phyloP scores from a whole-genome alignment of 306 rosid genomes.

The Urtica urens region DNA sequence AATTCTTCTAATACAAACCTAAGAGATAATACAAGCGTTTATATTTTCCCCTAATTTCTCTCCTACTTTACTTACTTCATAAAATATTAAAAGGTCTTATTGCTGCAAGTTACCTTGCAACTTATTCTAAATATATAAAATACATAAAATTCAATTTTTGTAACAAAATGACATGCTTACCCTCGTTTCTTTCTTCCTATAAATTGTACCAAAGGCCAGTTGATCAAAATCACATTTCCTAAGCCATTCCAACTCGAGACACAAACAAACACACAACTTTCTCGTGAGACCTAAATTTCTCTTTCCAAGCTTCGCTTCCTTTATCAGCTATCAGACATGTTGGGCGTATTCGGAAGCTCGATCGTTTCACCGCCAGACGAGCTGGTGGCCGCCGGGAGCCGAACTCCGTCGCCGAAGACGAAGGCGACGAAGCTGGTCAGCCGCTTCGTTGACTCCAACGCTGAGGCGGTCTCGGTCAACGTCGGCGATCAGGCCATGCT shows the following conservation, averaged over 20 bases:
- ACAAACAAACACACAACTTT: not conserved
- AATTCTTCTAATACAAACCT: too few species aligned
- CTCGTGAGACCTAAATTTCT: not conserved
- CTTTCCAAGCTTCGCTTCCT: too few species aligned
- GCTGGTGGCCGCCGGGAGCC: constrained; percentile 77
- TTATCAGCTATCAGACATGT: constrained; percentile 26
- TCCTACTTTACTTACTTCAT: not conserved
- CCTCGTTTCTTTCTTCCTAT: constrained; percentile 23
- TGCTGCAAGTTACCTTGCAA: too few species aligned
- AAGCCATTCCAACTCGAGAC: constrained; percentile 1
- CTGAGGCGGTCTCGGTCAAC: constrained; percentile 52
- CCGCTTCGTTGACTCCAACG: constrained; percentile 44
- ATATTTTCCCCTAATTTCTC: not conserved
- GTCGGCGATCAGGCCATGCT: constrained; percentile 61
- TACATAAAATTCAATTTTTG: not conserved
- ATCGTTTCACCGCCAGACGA: constrained; percentile 81
- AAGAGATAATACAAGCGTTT: too few species aligned
- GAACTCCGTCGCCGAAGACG: constrained; percentile 83
- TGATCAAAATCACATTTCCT: constrained; percentile 1
- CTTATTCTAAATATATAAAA: not conserved
- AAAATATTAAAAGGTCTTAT: too few species aligned
- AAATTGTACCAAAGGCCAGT: not conserved
- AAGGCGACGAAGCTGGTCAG: constrained; percentile 40
- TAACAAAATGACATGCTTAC: constrained; percentile 11
- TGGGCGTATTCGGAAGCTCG: constrained; percentile 80